Conservation (phyloP, 2,329 filamentous ascomycete genomes). For the Mycogone perniciosa region DNA sequence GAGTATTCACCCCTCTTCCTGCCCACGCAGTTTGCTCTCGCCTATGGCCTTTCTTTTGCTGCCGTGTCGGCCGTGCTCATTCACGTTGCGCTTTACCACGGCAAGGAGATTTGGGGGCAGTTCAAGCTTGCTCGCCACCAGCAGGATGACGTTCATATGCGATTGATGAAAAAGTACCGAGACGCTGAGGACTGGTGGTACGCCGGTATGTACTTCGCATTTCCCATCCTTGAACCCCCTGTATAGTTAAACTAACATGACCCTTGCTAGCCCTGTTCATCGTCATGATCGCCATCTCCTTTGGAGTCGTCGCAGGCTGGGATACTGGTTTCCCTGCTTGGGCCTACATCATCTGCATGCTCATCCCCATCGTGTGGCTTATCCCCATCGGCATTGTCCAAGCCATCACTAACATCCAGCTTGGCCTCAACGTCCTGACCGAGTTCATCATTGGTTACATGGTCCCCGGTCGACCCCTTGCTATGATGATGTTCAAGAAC, state of each 20-base stretch:
- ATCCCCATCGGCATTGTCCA: slow-evolving; percentile 57
- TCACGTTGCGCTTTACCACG: slow-evolving; percentile 50
- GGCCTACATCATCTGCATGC: slow-evolving; percentile 51
- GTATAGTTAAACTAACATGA: slow-evolving; percentile 5
- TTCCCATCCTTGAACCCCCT: slow-evolving; percentile 18
- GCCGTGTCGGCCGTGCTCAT: slow-evolving; percentile 55
- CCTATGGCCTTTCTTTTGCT: slow-evolving; percentile 62
- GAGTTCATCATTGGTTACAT: slow-evolving; percentile 70
- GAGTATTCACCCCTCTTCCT: slow-evolving; percentile 61
- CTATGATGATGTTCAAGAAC: slow-evolving; percentile 75
- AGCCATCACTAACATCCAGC: slow-evolving; percentile 55
- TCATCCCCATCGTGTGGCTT: slow-evolving; percentile 52
- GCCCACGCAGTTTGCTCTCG: slow-evolving; percentile 53
- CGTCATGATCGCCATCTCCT: slow-evolving; percentile 48
- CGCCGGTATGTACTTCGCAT: slow-evolving; percentile 37
- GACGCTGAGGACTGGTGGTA: slow-evolving; percentile 58
- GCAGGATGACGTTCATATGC: slow-evolving; percentile 55
- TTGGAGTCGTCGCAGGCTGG: slow-evolving; percentile 49
- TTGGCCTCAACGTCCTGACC: slow-evolving; percentile 65
- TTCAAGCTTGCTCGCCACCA: slow-evolving; percentile 49
- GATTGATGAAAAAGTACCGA: slow-evolving; percentile 54
- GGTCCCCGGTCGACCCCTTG: slow-evolving; percentile 61
- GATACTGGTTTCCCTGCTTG: slow-evolving; percentile 52
- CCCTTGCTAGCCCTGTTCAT: slow-evolving; percentile 36
- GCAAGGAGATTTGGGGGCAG: slow-evolving; percentile 48